A percentile compares a stretch with the other conserved stretches of the same genome.
Conservation (phyloP, 2,329 filamentous ascomycete genomes). For the Alternaria conjuncta region DNA sequence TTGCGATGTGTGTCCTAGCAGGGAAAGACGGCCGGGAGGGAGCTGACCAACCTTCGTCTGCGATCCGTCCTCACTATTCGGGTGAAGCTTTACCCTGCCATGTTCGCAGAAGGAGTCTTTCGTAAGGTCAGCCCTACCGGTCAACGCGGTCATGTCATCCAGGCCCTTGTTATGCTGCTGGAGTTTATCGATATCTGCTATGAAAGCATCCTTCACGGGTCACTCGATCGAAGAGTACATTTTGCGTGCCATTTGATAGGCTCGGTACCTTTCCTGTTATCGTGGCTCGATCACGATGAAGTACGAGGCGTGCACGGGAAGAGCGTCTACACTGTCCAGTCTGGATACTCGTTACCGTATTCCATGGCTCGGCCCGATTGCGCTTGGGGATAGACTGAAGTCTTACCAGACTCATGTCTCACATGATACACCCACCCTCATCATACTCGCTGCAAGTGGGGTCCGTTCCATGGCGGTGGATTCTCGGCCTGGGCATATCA, state of each 20-base stretch:
- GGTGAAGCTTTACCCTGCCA: background rate
- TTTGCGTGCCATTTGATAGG: background rate
- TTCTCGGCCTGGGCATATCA: background rate
- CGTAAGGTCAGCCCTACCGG: background rate
- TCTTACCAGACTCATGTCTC: background rate
- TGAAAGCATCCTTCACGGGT: background rate
- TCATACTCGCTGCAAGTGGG: background rate
- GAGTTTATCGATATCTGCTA: background rate
- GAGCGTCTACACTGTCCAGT: background rate
- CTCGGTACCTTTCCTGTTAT: background rate
- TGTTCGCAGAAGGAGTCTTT: background rate
- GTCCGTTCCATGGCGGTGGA: constrained; percentile 2
- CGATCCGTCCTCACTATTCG: background rate
- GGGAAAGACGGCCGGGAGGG: background rate
- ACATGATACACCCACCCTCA: background rate
- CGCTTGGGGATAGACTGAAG: background rate
- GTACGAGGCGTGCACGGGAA: background rate
- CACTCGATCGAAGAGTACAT: background rate
- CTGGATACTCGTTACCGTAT: constrained; percentile 4
- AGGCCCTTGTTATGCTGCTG: background rate
- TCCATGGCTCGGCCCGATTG: constrained; percentile 16
- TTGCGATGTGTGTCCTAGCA: background rate
- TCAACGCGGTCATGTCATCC: background rate
- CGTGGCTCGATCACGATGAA: background rate
- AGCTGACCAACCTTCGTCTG: background rate